phyloP scores from a whole-genome alignment of 1,284 basidiomycete genomes.

The Microbotryum scabiosae region DNA sequence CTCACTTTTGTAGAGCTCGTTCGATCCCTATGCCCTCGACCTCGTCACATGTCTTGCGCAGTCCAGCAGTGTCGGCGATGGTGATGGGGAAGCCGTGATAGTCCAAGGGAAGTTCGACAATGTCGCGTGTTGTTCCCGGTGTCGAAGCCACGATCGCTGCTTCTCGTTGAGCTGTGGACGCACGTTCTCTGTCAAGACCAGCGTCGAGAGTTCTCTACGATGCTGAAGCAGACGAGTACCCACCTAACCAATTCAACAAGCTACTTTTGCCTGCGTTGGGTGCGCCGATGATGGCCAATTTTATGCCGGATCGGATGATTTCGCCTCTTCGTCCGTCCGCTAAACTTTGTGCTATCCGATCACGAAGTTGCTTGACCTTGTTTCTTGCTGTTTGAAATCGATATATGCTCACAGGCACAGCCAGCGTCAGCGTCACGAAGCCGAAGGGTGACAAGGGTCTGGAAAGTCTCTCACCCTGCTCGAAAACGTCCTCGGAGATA shows the following conservation, averaged over 20 bases:
- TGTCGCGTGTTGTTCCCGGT: conserved; percentile 79
- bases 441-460: conserved; percentile 1
- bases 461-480: conserved; percentile 47
- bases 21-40: conserved; percentile 77
- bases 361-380: conserved; percentile 41
- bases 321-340: conserved; percentile 66
- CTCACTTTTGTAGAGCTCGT: conserved; percentile 46
- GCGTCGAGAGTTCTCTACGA: too few species aligned
- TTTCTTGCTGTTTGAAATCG: conserved; percentile 7
- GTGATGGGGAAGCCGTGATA: conserved; percentile 74
- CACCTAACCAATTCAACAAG: conserved; percentile 69
- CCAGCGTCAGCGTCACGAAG: neutral
- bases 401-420: neutral
- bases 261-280: conserved; percentile 85
- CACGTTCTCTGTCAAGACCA: too few species aligned
- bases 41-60: conserved; percentile 59
- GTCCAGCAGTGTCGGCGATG: conserved; percentile 73
- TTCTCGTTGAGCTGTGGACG: conserved; percentile 59
- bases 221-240: conserved; percentile 20
- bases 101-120: conserved; percentile 71
- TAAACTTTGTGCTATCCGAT: conserved; percentile 51
- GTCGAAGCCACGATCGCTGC: conserved; percentile 78
- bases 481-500: conserved; percentile 64
- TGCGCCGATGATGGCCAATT: conserved; percentile 75
- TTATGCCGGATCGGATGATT: conserved; percentile 69